Evolutionary conservation across 2,329 filamentous ascomycete genomes (phyloP).

Genomic region (Celoporthe dispersa): DNA sequence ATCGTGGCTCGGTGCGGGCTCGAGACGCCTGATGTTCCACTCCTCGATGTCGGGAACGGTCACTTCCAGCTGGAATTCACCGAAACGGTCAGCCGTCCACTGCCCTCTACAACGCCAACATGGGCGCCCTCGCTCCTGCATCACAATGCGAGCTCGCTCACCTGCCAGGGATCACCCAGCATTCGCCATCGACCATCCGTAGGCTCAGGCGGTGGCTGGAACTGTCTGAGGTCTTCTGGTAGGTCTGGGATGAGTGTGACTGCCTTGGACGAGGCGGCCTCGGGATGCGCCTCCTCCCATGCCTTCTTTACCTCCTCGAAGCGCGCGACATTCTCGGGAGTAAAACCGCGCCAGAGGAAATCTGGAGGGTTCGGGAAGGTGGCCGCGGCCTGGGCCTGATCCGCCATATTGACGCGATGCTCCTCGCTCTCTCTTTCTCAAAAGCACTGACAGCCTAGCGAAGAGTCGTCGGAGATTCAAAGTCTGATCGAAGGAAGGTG

Average conservation of each 20-base stretch:
- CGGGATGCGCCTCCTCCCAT: conserved; percentile 40
- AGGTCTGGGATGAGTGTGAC: conserved; percentile 51
- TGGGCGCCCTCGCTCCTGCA: conserved; percentile 6
- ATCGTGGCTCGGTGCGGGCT: conserved; percentile 50
- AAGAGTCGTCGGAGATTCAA: neutral
- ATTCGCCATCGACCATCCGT: conserved; percentile 70
- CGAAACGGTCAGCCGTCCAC: neutral
- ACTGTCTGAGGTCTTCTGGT: conserved; percentile 72
- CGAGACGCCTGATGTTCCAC: conserved; percentile 71
- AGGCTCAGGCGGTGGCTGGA: conserved; percentile 82
- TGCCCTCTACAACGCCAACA: neutral
- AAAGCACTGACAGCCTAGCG: neutral
- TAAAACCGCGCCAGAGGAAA: conserved; percentile 85
- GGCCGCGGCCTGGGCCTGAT: conserved; percentile 50
- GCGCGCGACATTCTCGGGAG: conserved; percentile 69
- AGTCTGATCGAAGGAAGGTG: neutral
- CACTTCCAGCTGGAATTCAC: conserved; percentile 54
- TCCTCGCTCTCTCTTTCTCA: neutral
- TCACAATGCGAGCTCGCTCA: conserved; percentile 34
- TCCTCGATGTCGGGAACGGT: conserved; percentile 70
- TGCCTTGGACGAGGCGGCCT: conserved; percentile 34
- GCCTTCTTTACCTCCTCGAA: conserved; percentile 49
- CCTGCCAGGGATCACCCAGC: conserved; percentile 71
- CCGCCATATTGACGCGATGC: conserved; percentile 56
- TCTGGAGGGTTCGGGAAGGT: conserved; percentile 85